Evolutionary conservation across 1,284 basidiomycete genomes (phyloP).

Genomic region (Fomitopsis schrenkii): DNA sequence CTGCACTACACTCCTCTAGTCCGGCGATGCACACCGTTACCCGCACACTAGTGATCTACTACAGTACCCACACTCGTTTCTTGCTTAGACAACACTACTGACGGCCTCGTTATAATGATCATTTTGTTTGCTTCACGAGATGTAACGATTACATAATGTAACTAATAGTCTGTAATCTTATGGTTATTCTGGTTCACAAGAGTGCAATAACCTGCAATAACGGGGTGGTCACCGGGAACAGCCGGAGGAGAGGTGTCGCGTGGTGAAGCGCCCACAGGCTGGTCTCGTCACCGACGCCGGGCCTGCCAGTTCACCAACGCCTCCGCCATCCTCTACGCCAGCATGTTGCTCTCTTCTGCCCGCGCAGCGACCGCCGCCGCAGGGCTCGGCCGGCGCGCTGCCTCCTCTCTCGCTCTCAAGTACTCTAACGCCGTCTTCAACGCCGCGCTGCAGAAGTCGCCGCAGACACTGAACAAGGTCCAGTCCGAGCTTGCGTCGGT

Average conservation of each 20-base stretch:
- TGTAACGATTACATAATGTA: background rate
- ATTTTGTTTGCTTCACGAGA: background rate
- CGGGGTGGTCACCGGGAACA: background rate
- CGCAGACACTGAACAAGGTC: conserved; percentile 76
- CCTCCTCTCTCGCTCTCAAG: conserved; percentile 77
- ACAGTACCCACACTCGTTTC: conserved; percentile 4
- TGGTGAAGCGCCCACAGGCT: background rate
- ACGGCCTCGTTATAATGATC: background rate
- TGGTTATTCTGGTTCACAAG: background rate
- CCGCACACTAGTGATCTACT: background rate
- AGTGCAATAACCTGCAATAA: background rate
- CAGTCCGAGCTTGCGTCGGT: conserved; percentile 77
- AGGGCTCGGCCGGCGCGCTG: conserved; percentile 59
- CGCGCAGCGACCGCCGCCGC: conserved; percentile 39
- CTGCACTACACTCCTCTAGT: background rate
- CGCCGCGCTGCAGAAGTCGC: conserved; percentile 86
- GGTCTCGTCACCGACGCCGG: background rate
- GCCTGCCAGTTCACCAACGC: background rate
- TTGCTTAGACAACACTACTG: background rate
- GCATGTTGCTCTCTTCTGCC: conserved; percentile 40
- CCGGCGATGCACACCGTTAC: background rate
- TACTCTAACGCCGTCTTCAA: conserved; percentile 95
- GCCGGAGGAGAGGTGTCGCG: background rate
- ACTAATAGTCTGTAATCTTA: background rate
- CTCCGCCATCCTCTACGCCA: conserved; percentile 8